Evolutionary conservation across 768 basidiomycete genomes (phyloP), one percentile per base, ranked within the genome.

Genomic region (Lepiota venenata): DNA sequence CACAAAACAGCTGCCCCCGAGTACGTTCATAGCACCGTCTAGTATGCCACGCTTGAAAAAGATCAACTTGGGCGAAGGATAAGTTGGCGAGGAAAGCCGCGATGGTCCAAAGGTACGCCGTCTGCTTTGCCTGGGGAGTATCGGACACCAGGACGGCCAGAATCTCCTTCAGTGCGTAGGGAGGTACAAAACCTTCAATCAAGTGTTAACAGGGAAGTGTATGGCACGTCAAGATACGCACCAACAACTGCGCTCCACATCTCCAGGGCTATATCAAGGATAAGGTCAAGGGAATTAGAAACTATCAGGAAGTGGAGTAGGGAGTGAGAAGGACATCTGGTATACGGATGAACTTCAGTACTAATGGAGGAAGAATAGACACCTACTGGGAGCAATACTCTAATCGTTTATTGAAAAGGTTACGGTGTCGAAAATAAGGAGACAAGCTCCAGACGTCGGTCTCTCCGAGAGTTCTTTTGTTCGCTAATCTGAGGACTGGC

Each of bases 1-100:
- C 74, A 60, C 86, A 87, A 59, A 88, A 87, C 1, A 88, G 70
- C 61, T 87, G 85, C 3, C 87, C 86, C 5, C 86, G 74, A 25
- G 85, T 87, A 10, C 86, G 74, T 61, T 88, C 86, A 61, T 88
- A 88, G 61, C 83, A 85, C 42, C 86, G 69, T 41, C 86, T 74
- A 1, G 80, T 82, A 61, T 85, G 80, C 85, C 84, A 88, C n/a
- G 71, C 66, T 61, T 82, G 76, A 62, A 82, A 78, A 35, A 87
- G 64, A 62, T 86, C 85, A 15, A 79, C 73, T 58, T 86, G 84
- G 0, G 85, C 87, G 63, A 87, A 85, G 0, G 85, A 85, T 2
- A 87, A 70, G 62, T 87, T 75, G 5, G 76, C 80, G 0, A 86
- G 47, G 66, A 87, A 86, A 4, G 81, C 79, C 27, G 82, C 64